Percentiles rank a stretch among this genome's conserved stretches.
Evolutionary conservation across 345 rosid species (phyloP).

Genomic region (Mangifera indica): DNA sequence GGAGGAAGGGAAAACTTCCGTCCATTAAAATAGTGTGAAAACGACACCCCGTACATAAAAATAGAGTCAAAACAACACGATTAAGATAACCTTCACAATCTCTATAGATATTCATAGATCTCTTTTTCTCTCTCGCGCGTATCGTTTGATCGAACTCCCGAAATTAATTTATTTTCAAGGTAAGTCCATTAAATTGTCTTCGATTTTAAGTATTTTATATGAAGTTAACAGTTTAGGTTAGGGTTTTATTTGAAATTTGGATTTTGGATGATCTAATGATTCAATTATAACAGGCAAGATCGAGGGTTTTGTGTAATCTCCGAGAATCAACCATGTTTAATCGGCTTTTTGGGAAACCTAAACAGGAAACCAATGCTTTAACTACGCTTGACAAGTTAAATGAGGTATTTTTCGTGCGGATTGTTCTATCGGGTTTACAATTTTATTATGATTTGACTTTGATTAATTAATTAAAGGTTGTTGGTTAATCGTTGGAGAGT

Average conservation of each 20-base stretch:
- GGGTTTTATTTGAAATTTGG: background rate
- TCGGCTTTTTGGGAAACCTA: conserved; percentile 86
- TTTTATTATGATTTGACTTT: background rate
- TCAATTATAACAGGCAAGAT: conserved; percentile 29
- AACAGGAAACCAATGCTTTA: conserved; percentile 75
- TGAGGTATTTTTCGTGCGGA: conserved; percentile 34
- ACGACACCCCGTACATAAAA: conserved; percentile 1
- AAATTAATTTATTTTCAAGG: conserved; percentile 11
- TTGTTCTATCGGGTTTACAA: background rate
- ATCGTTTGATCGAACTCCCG: background rate
- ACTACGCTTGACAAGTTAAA: conserved; percentile 73
- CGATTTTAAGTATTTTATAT: no score
- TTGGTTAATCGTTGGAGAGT: no score
- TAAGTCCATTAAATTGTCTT: background rate
- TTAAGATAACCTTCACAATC: background rate
- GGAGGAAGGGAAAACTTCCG: background rate
- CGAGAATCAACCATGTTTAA: conserved; percentile 61
- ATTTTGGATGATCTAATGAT: conserved; percentile 17
- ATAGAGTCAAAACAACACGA: conserved; percentile 10
- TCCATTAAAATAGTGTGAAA: background rate
- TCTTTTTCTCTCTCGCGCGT: background rate
- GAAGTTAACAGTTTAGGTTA: background rate
- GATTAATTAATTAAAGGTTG: background rate
- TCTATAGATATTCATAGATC: conserved; percentile 12
- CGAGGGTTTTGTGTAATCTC: conserved; percentile 23